Evolutionary conservation across 345 rosid species (phyloP).

Genomic region (Toxicodendron radicans): DNA sequence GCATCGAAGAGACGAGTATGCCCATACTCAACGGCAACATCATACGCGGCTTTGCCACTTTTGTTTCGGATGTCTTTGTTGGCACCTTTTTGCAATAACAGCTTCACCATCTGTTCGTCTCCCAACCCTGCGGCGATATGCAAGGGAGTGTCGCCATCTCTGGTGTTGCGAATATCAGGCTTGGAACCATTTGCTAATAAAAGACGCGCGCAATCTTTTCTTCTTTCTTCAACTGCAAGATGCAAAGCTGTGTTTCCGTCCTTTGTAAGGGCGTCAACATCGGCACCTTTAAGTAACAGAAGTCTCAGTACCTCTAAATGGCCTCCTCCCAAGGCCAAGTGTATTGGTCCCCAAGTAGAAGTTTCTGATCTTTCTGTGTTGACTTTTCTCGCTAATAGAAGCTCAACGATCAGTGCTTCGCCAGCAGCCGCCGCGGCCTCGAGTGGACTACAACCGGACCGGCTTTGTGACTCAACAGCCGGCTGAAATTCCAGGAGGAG

Average conservation of each 20-base stretch:
- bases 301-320: constrained; percentile 53
- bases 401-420: constrained; percentile 55
- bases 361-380: constrained; percentile 41
- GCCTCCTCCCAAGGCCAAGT: constrained; percentile 44
- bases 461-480: constrained; percentile 38
- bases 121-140: constrained; percentile 54
- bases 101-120: constrained; percentile 50
- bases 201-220: constrained; percentile 47
- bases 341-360: constrained; percentile 52
- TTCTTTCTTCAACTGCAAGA: constrained; percentile 44
- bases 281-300: constrained; percentile 51
- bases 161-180: constrained; percentile 24
- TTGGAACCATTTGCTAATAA: constrained; percentile 45
- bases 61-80: constrained; percentile 49
- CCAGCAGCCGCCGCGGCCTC: constrained; percentile 56
- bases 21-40: constrained; percentile 53
- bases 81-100: constrained; percentile 51
- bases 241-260: constrained; percentile 59
- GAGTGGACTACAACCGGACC: constrained; percentile 43
- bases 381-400: constrained; percentile 52
- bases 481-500: constrained; percentile 58
- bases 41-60: constrained; percentile 46
- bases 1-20: constrained; percentile 46
- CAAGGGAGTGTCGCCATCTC: constrained; percentile 51
- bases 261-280: constrained; percentile 38